Evolutionary conservation across 306 rosid genomes (phyloP).

Genomic region (Abrus precatorius): DNA sequence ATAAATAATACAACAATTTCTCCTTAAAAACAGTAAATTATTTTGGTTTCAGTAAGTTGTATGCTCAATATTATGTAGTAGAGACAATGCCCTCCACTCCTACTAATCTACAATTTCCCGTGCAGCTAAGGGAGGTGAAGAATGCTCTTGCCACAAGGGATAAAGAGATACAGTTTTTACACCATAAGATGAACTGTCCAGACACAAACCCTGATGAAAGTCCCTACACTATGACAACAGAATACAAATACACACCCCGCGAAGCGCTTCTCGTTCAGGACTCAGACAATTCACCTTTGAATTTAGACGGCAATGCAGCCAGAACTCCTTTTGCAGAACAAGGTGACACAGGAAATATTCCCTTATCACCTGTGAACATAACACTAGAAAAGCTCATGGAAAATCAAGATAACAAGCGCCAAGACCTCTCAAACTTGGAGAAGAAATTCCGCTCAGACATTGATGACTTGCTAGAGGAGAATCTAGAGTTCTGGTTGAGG

Average conservation of each 20-base stretch:
- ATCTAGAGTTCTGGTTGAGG: constrained; percentile 89
- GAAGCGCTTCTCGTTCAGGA: constrained; percentile 55
- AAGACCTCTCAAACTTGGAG: constrained; percentile 56
- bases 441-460: constrained; percentile 75
- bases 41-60: neutral
- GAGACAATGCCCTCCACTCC: neutral
- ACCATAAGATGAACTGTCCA: constrained; percentile 51
- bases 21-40: neutral
- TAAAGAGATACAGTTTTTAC: constrained; percentile 67
- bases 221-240: constrained; percentile 57
- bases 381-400: constrained; percentile 43
- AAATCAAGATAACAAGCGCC: constrained; percentile 45
- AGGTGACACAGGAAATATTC: constrained; percentile 7
- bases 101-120: neutral
- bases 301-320: constrained; percentile 37
- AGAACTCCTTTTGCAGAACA: constrained; percentile 43
- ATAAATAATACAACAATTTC: constrained; percentile 1
- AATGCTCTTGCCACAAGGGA: constrained; percentile 62
- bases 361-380: constrained; percentile 32
- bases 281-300: constrained; percentile 42
- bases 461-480: constrained; percentile 74
- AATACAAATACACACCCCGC: constrained; percentile 59
- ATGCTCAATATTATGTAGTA: neutral
- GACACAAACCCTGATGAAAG: constrained; percentile 58
- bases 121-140: constrained; percentile 73